A percentile compares a stretch with the other conserved stretches of the same genome.
phyloP scores from a whole-genome alignment of 208 protist species.

The Trypanosoma rangeli region DNA sequence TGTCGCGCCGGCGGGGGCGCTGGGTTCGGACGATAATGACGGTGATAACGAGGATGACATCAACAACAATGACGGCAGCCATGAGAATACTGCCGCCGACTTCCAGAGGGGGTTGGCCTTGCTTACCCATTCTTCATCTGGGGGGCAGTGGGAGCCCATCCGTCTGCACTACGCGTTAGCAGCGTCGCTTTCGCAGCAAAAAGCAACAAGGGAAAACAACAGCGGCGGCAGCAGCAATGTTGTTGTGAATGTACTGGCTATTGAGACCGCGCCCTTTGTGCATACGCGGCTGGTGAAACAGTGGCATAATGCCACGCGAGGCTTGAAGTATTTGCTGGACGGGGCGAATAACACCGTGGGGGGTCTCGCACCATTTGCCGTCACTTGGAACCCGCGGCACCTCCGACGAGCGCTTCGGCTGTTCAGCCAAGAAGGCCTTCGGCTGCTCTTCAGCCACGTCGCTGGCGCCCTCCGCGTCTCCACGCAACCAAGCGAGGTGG shows the following conservation, averaged over 20 bases:
- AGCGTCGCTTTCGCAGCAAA: background rate
- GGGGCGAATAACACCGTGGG: background rate
- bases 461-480: constrained; percentile 11
- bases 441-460: constrained; percentile 16
- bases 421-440: constrained; percentile 14
- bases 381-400: constrained; percentile 74
- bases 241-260: constrained; percentile 48
- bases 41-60: constrained; percentile 2
- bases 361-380: constrained; percentile 26
- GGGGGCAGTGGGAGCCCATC: constrained; percentile 40
- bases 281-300: constrained; percentile 81
- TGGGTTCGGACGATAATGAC: background rate
- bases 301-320: constrained; percentile 75
- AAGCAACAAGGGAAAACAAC: background rate
- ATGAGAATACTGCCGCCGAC: background rate
- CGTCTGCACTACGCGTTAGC: constrained; percentile 63
- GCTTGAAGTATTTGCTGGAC: constrained; percentile 44
- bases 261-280: constrained; percentile 58
- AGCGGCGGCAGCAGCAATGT: constrained; percentile 1
- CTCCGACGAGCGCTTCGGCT: constrained; percentile 44
- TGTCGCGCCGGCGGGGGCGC: background rate
- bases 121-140: constrained; percentile 5
- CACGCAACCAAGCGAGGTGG: background rate
- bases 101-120: constrained; percentile 12
- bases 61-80: background rate